phyloP scores from a whole-genome alignment of 2,329 filamentous ascomycete species.

The Penicillium thymicola region DNA sequence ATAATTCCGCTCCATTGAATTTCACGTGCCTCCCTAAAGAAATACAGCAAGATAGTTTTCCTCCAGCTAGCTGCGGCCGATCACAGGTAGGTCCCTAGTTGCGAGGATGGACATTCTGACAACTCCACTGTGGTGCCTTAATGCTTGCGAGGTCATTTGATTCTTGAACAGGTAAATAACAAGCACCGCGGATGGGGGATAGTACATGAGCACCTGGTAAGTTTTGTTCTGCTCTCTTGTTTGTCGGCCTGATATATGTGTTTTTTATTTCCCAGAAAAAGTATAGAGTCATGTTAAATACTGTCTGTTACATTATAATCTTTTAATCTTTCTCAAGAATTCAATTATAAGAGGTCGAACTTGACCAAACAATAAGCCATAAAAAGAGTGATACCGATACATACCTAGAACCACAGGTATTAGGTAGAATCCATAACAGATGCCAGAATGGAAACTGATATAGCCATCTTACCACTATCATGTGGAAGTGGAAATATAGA shows the following conservation, averaged over 20 bases:
- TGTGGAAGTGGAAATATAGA: neutral
- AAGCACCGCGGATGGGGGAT: neutral
- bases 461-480: neutral
- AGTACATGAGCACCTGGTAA: neutral
- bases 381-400: neutral
- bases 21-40: neutral
- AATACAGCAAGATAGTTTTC: no score
- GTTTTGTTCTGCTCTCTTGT: neutral
- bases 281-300: neutral
- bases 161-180: neutral
- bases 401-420: neutral
- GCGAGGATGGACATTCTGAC: neutral
- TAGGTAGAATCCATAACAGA: neutral
- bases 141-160: neutral
- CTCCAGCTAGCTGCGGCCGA: neutral
- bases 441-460: neutral
- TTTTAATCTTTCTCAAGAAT: neutral
- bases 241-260: no score
- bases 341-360: neutral
- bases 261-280: neutral
- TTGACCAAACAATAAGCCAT: neutral
- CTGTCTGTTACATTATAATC: neutral
- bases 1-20: neutral
- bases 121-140: neutral
- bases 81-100: no score